A percentile compares a stretch with the other conserved stretches of the same genome.
These are phyloP conservation scores for Coemansia biformis DNA, from an alignment of 192 early-diverging fungal species.

Conservation along the genomic window DNA sequence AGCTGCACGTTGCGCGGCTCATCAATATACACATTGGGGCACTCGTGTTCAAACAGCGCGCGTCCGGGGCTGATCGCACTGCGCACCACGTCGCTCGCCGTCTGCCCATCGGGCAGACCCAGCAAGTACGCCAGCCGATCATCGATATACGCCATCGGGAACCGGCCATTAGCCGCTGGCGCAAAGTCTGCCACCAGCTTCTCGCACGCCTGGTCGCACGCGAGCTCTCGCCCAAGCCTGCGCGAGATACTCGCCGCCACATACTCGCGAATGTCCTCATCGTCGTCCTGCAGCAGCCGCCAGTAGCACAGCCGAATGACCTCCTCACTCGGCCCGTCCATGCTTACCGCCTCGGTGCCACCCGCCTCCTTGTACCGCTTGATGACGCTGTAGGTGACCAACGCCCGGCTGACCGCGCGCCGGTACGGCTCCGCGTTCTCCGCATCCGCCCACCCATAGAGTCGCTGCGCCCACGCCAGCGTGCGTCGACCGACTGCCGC, in stretches of 20 bases:
- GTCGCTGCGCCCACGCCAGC: conserved; percentile 41
- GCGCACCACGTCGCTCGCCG: conserved; percentile 5
- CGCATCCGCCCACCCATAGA: conserved; percentile 45
- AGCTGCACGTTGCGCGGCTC: conserved; percentile 61
- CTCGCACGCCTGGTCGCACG: conserved; percentile 49
- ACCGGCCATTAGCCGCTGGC: conserved; percentile 36
- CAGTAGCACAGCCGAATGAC: conserved; percentile 51
- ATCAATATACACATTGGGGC: conserved; percentile 71
- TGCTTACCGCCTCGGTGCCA: conserved; percentile 1
- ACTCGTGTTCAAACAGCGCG: conserved; percentile 75
- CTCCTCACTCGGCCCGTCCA: conserved; percentile 36
- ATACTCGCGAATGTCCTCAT: conserved; percentile 66
- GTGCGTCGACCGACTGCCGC: conserved; percentile 7
- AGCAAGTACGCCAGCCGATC: conserved; percentile 28
- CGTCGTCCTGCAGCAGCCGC: conserved; percentile 68
- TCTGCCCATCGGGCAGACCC: not conserved
- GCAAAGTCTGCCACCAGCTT: conserved; percentile 54
- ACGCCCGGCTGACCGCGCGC: conserved; percentile 34
- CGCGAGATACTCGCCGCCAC: conserved; percentile 56
- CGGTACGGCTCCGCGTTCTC: conserved; percentile 37
- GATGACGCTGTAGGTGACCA: conserved; percentile 35
- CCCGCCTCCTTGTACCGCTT: conserved; percentile 24
- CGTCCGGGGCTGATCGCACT: conserved; percentile 39
- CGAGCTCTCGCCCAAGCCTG: conserved; percentile 32
- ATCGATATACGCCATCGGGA: conserved; percentile 32